A percentile compares a stretch with the other conserved stretches of the same genome.
Conservation (phyloP, 192 early-diverging fungal species). For the Glomus cerebriforme region DNA sequence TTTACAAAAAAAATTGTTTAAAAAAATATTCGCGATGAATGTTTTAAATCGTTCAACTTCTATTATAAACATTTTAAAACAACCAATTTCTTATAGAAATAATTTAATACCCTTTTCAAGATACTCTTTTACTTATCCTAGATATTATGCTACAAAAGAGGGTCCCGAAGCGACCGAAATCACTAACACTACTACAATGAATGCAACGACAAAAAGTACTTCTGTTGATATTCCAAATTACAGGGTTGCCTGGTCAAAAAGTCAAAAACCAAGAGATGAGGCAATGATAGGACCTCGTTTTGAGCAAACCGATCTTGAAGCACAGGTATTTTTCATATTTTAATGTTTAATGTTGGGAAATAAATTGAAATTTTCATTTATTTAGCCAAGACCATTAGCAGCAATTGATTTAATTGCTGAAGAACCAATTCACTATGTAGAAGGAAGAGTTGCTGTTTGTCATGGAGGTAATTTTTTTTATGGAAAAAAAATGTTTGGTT, state of each 20-base stretch:
- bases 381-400: slow-evolving; percentile 82
- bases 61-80: neutral
- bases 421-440: slow-evolving; percentile 81
- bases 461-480: slow-evolving; percentile 68
- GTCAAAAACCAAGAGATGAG: slow-evolving; percentile 67
- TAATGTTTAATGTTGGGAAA: slow-evolving; percentile 15
- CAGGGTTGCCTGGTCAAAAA: slow-evolving; percentile 66
- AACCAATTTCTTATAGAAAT: neutral
- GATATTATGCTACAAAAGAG: neutral
- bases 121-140: neutral
- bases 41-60: neutral
- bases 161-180: neutral
- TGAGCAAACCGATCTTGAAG: slow-evolving; percentile 76
- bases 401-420: slow-evolving; percentile 91
- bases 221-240: neutral
- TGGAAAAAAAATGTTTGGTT: neutral
- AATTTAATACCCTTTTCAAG: neutral
- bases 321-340: slow-evolving; percentile 60
- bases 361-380: neutral
- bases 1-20: no score
- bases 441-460: slow-evolving; percentile 74
- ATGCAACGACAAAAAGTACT: neutral
- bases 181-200: neutral
- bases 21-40: neutral
- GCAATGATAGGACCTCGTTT: slow-evolving; percentile 84